Base-by-base conservation (phyloP, 768 basidiomycete genomes). In the Piloderma croceum region DNA sequence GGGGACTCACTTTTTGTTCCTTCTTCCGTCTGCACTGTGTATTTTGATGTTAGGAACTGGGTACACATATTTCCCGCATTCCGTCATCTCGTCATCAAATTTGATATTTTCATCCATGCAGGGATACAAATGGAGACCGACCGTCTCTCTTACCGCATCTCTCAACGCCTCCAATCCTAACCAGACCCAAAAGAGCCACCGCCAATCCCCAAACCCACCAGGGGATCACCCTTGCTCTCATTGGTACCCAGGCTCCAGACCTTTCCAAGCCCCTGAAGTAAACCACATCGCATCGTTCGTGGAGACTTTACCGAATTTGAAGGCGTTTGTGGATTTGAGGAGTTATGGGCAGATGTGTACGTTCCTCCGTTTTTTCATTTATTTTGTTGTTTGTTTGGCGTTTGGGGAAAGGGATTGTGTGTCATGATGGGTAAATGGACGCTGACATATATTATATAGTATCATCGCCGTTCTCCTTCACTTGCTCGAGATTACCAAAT, bases 261-360 rank as follows among this genome's bases (percentile, higher is more conserved):
- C 87, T 0, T 92, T 90, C 61, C 76, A 90, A 54, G 73, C 87
- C 1, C 74, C 77, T 2, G 89, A 92, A 58, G 79, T 81, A 13
- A 79, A 78, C 59, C 83, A 77, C 44, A 72, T 91, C 42, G 81
- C 82, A 3, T 79, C 81, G 50, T 87, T 77, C 56, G 64, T 87
- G 39, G 64, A 66, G 15, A 67, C 67, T 6, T 60, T 76, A 9
- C 66, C 73, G 6, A 67, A 70, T 45, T 62, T 87, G 12, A 66
- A 72, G 15, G 80, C 70, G 2, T 90, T 87, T 58, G 43, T 90
- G 23, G 87, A 90, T 60, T 56, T 90, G 37, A 69, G 90, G 47
- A 84, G 80, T 49, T 92, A 88, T 52, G 88, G 88, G 0, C 87
- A 90, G 56, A 82, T 89, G 73, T 56, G 85, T 89, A 50, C 42